Evolutionary conservation across 768 basidiomycete genomes (phyloP).

Genomic region (Daedalea quercina): DNA sequence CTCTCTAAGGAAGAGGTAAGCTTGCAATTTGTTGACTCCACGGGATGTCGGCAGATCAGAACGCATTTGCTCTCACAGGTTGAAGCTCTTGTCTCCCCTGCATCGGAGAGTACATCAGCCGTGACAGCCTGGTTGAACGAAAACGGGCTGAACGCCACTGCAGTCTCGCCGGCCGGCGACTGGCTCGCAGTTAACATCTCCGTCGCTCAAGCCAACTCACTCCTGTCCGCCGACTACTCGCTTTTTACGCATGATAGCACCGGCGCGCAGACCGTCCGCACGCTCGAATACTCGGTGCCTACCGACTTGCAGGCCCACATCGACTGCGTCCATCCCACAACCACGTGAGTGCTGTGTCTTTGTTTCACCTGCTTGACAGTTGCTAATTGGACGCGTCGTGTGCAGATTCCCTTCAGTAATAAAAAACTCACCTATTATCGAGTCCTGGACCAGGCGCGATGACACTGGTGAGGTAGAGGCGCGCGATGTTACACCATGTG

Average conservation of each 20-base stretch:
- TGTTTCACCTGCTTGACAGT: background rate
- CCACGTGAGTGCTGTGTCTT: constrained; percentile 9
- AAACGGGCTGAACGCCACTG: constrained; percentile 19
- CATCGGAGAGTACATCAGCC: constrained; percentile 18
- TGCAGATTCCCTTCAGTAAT: background rate
- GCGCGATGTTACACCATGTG: background rate
- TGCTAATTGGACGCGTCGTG: background rate
- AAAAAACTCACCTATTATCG: background rate
- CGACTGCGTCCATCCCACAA: constrained; percentile 26
- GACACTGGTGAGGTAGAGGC: background rate
- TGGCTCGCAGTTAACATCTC: constrained; percentile 26
- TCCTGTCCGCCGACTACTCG: constrained; percentile 28
- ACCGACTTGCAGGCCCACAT: constrained; percentile 22
- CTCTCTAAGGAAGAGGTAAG: constrained; percentile 30
- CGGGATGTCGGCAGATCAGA: no score
- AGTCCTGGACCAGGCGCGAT: background rate
- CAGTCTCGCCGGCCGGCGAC: constrained; percentile 25
- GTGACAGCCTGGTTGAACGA: constrained; percentile 22
- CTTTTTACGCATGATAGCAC: constrained; percentile 25
- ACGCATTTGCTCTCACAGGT: no score
- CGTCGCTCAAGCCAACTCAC: constrained; percentile 26
- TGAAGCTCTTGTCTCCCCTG: constrained; percentile 20
- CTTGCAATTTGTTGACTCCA: no score
- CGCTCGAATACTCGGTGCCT: constrained; percentile 32
- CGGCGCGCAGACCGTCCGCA: constrained; percentile 24